phyloP scores from a whole-genome alignment of 2,329 filamentous ascomycete species.

The Helicocarpus griseus region DNA sequence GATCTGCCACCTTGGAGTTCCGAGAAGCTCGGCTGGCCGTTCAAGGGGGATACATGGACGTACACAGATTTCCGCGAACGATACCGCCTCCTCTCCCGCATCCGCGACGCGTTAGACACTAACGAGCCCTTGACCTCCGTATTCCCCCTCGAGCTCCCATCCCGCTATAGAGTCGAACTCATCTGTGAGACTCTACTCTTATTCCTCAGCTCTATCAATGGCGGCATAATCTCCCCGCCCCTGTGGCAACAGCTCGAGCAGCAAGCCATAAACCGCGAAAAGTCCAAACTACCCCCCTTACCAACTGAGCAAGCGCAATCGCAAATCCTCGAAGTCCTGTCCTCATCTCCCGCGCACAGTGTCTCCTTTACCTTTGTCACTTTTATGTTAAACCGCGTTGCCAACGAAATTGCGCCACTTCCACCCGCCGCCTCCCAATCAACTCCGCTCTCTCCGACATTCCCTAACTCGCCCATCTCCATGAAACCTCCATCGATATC shows the following conservation, averaged over 20 bases:
- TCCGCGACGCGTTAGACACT: slow-evolving; percentile 61
- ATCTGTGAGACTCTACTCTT: slow-evolving; percentile 60
- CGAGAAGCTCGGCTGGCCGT: slow-evolving; percentile 49
- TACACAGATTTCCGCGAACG: slow-evolving; percentile 32
- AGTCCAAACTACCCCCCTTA: slow-evolving; percentile 35
- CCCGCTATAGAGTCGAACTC: slow-evolving; percentile 62
- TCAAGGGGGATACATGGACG: slow-evolving; percentile 42
- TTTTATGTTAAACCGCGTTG: slow-evolving; percentile 58
- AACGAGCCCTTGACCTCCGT: slow-evolving; percentile 52
- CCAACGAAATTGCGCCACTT: slow-evolving; percentile 44
- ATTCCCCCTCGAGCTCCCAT: slow-evolving; percentile 54
- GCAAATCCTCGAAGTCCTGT: slow-evolving; percentile 63
- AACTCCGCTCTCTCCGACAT: slow-evolving; percentile 14
- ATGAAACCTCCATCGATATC: slow-evolving; percentile 17
- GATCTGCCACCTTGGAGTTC: slow-evolving; percentile 44
- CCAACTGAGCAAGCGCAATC: slow-evolving; percentile 48
- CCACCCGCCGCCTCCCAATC: slow-evolving; percentile 8
- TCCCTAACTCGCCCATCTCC: slow-evolving; percentile 9
- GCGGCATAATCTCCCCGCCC: slow-evolving; percentile 63
- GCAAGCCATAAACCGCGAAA: slow-evolving; percentile 41
- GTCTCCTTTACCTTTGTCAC: slow-evolving; percentile 84
- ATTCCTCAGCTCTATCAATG: slow-evolving; percentile 65
- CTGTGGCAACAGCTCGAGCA: slow-evolving; percentile 62
- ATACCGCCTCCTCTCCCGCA: slow-evolving; percentile 32
- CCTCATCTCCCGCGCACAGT: slow-evolving; percentile 64